Evolutionary conservation across 169 alveolate species (phyloP).

Genomic region (Cryptosporidium viatorum): DNA sequence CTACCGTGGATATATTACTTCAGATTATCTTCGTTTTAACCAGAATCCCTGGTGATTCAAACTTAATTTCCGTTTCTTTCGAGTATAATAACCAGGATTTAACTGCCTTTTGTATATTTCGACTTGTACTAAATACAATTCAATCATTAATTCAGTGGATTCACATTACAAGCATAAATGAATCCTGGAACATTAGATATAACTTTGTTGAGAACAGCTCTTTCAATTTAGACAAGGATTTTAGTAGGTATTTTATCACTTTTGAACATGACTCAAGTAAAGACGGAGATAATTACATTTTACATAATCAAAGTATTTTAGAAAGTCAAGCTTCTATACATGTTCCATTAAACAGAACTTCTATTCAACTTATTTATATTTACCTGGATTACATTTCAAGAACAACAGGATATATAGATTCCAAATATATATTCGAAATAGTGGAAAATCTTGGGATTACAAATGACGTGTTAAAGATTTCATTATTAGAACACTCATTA

Average conservation of each 20-base stretch:
- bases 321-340: slow-evolving; percentile 20
- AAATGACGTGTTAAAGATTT: slow-evolving; percentile 6
- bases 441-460: slow-evolving; percentile 3
- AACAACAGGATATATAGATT: neutral
- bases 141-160: slow-evolving; percentile 62
- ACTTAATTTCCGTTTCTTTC: neutral
- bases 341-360: slow-evolving; percentile 40
- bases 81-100: neutral
- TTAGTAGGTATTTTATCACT: neutral
- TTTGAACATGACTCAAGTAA: neutral
- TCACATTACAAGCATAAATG: neutral
- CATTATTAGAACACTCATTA: slow-evolving; percentile 36
- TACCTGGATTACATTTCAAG: slow-evolving; percentile 11
- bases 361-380: slow-evolving; percentile 10
- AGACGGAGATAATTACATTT: neutral
- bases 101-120: neutral
- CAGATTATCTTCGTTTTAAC: slow-evolving; percentile 13
- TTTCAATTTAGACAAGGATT: neutral
- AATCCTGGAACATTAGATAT: slow-evolving; percentile 35
- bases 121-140: slow-evolving; percentile 15
- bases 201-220: neutral
- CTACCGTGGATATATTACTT: slow-evolving; percentile 36
- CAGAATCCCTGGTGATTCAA: neutral
- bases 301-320: neutral
- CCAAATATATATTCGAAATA: neutral